phyloP scores from a whole-genome alignment of 495 filamentous ascomycete species.

The Lepidopterella palustris region DNA sequence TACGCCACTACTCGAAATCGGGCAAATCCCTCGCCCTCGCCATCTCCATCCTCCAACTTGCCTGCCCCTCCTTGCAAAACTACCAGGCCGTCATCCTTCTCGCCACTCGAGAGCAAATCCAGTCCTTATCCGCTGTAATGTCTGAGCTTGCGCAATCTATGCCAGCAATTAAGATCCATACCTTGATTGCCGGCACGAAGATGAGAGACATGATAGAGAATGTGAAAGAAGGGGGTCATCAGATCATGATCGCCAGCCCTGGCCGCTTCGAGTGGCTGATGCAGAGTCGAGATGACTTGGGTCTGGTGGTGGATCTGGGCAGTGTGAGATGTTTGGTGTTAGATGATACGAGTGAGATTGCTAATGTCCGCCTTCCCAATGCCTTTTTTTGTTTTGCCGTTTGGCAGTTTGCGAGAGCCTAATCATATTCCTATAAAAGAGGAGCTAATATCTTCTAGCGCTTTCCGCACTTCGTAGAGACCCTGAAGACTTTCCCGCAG shows the following conservation, averaged over 20 bases:
- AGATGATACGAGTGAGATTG: background rate
- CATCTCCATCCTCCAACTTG: slow-evolving; percentile 1
- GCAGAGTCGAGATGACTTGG: background rate
- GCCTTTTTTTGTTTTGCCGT: background rate
- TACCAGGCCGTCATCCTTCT: background rate
- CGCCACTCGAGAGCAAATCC: background rate
- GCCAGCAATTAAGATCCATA: background rate
- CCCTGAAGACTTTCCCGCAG: background rate
- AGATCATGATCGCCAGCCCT: background rate
- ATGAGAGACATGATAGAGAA: background rate
- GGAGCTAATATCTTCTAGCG: background rate
- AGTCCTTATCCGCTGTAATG: background rate
- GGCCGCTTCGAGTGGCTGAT: background rate
- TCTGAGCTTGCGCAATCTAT: background rate
- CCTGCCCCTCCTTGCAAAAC: background rate
- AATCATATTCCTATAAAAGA: background rate
- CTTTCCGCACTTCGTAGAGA: background rate
- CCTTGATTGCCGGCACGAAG: background rate
- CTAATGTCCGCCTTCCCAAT: background rate
- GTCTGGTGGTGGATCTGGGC: background rate
- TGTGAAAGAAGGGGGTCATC: background rate
- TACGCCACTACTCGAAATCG: slow-evolving; percentile 1
- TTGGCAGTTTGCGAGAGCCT: background rate
- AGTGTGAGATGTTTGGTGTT: background rate
- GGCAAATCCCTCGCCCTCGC: slow-evolving; percentile 3